Base-by-base conservation (phyloP, 192 early-diverging fungal species). In the Dimargaris xerosporica region DNA sequence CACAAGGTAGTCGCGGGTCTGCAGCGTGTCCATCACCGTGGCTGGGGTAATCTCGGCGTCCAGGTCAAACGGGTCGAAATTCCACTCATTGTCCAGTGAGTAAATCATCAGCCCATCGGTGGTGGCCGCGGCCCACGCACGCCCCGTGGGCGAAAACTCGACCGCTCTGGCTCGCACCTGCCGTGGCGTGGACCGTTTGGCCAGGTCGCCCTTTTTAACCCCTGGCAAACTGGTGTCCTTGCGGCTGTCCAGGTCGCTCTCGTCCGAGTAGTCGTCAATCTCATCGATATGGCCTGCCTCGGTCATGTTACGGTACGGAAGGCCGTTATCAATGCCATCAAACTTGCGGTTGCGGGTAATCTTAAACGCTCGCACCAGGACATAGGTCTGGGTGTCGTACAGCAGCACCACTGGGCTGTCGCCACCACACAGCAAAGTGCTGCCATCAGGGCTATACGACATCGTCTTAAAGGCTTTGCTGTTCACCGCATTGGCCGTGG, bases 21-120 rank as follows among this genome's bases (percentile, higher is more conserved):
- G 26, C 30, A 94, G 69, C n/a, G 86, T 82, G 55, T 82, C 85
- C 30, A 83, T 62, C 28, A 95, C 86, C 0, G 88, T 78, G 25
- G 85, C 86, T 0, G 97, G 95, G 1, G 95, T 98, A 34, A 99
- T 90, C 67, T 96, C 89, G 39, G 94, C 82, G 66, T 98, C 95
- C 4, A 99, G 82, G 74, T 99, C 94, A 71, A 94, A 98, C 25
- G 97, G 97, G 72, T 99, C 97, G 70, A 99, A 99, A 58, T 88
- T 63, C 25, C 97, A 74, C 2, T 80, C 78, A 50, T 98, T 91
- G 67, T 99, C 97, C 42, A 99, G 74, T 17, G 93, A 89, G 75
- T 97, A 99, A 51, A 99, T 84, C 60, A 98, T 64, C 29, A 99
- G 73, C 10, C 97, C 97, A 62, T 99, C 93, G 6, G 94, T 97